Conservation (phyloP, 2,329 filamentous ascomycete species). For the Ophiocordyceps polyrhachis-furcata region DNA sequence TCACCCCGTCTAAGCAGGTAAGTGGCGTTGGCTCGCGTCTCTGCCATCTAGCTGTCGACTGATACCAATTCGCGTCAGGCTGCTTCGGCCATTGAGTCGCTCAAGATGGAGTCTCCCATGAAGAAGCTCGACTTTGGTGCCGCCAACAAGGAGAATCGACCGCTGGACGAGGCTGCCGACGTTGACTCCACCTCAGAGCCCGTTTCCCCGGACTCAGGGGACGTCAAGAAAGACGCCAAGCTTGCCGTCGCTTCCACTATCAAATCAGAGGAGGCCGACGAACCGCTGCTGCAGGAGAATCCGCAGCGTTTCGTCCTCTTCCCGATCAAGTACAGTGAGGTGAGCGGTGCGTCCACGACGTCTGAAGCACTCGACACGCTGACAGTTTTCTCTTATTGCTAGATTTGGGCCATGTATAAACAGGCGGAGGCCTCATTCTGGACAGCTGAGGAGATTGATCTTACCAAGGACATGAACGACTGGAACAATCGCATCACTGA, state of each 20-base stretch:
- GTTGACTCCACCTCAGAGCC: slow-evolving; percentile 37
- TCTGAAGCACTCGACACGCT: slow-evolving; percentile 38
- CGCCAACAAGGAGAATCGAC: slow-evolving; percentile 66
- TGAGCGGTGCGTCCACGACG: slow-evolving; percentile 46
- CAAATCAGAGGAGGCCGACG: slow-evolving; percentile 55
- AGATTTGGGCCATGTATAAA: slow-evolving; percentile 99
- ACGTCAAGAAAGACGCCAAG: slow-evolving; percentile 17
- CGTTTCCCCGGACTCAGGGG: slow-evolving; percentile 38
- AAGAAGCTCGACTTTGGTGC: slow-evolving; percentile 73
- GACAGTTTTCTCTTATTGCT: slow-evolving; percentile 2
- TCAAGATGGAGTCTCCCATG: slow-evolving; percentile 83
- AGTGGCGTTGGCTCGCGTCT: slow-evolving; percentile 8
- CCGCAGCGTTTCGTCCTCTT: slow-evolving; percentile 92
- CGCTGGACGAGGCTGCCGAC: slow-evolving; percentile 29
- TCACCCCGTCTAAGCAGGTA: slow-evolving; percentile 43
- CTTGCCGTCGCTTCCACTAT: slow-evolving; percentile 27
- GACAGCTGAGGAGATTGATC: slow-evolving; percentile 98
- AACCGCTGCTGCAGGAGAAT: slow-evolving; percentile 91
- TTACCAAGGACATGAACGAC: slow-evolving; percentile 97
- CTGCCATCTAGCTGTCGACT: slow-evolving; percentile 6
- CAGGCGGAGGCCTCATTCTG: slow-evolving; percentile 99
- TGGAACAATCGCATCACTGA: slow-evolving; percentile 97
- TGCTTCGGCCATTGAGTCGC: slow-evolving; percentile 65
- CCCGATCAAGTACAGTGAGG: slow-evolving; percentile 98
- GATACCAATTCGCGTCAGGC: slow-evolving; percentile 35